These are phyloP conservation scores for Xylariomycetidae sp. DNA, from an alignment of 2,329 filamentous ascomycete genomes.

Conservation along the genomic window DNA sequence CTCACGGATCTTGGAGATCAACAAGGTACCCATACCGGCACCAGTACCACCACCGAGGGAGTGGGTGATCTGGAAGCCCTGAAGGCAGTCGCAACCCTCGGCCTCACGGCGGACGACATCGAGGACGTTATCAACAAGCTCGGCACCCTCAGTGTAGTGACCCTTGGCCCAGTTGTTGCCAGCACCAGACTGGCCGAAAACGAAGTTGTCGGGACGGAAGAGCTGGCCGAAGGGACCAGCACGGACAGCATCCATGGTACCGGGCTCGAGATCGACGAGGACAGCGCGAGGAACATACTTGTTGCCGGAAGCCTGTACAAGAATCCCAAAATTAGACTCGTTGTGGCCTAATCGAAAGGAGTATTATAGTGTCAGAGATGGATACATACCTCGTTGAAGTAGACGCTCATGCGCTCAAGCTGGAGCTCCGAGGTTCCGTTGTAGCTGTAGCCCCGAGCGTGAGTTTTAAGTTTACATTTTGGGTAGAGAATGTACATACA, in stretches of 20 bases:
- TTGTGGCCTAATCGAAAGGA: background rate
- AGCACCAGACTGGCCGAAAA: constrained; percentile 98
- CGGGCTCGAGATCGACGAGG: constrained; percentile 98
- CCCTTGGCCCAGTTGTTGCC: constrained; percentile 99
- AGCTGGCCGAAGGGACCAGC: constrained; percentile 97
- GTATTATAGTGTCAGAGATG: constrained; percentile 6
- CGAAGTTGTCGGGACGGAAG: constrained; percentile 99
- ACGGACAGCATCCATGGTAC: constrained; percentile 99
- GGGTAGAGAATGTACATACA: constrained; percentile 57
- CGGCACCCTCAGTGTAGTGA: constrained; percentile 99
- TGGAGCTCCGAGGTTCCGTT: constrained; percentile 98
- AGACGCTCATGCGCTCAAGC: constrained; percentile 99
- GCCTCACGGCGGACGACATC: constrained; percentile 98
- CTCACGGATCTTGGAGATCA: constrained; percentile 99
- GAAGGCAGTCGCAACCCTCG: constrained; percentile 98
- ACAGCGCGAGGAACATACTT: constrained; percentile 99
- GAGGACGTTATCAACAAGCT: constrained; percentile 96
- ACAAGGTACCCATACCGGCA: constrained; percentile 99
- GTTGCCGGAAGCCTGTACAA: constrained; percentile 78
- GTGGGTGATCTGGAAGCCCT: constrained; percentile 99
- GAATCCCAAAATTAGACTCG: constrained; percentile 1
- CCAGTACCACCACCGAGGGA: constrained; percentile 99
- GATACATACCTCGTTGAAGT: constrained; percentile 73
- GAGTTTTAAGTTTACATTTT: too few species aligned
- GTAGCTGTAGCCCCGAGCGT: too few species aligned